phyloP scores from a whole-genome alignment of 2,329 filamentous ascomycete genomes.

The Penicillium sp. region DNA sequence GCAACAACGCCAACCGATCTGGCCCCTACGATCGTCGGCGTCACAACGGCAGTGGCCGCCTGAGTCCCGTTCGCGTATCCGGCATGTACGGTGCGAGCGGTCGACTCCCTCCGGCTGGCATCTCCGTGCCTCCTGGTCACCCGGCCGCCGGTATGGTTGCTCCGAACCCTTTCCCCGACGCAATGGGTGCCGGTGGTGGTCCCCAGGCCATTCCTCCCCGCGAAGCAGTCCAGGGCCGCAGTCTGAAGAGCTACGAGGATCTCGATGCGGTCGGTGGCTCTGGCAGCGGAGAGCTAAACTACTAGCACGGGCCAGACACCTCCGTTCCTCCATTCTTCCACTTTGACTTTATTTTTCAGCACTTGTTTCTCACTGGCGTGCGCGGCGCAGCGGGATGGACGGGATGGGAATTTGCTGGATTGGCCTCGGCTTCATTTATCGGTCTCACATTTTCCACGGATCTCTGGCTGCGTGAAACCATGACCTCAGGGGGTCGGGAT shows the following conservation, averaged over 20 bases:
- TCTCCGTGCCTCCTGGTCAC: constrained; percentile 39
- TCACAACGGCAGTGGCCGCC: constrained; percentile 48
- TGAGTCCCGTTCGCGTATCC: constrained; percentile 40
- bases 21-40: constrained; percentile 70
- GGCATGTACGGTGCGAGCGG: constrained; percentile 37
- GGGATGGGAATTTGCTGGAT: constrained; percentile 12
- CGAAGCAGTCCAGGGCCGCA: constrained; percentile 88
- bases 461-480: not conserved
- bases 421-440: constrained; percentile 10
- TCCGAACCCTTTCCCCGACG: constrained; percentile 47
- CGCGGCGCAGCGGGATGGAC: constrained; percentile 18
- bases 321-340: not conserved
- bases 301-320: constrained; percentile 51
- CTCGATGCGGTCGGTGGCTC: constrained; percentile 77
- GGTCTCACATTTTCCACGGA: constrained; percentile 2
- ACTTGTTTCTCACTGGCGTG: constrained; percentile 2
- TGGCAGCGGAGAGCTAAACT: constrained; percentile 83
- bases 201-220: constrained; percentile 74
- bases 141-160: constrained; percentile 41
- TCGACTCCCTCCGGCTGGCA: constrained; percentile 33
- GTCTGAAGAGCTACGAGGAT: constrained; percentile 95
- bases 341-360: constrained; percentile 3
- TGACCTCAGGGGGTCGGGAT: not conserved
- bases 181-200: constrained; percentile 61
- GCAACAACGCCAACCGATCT: constrained; percentile 61